Evolutionary conservation across 768 basidiomycete genomes (phyloP), one percentile per base, ranked within the genome.

Genomic region (Russula olivacea): DNA sequence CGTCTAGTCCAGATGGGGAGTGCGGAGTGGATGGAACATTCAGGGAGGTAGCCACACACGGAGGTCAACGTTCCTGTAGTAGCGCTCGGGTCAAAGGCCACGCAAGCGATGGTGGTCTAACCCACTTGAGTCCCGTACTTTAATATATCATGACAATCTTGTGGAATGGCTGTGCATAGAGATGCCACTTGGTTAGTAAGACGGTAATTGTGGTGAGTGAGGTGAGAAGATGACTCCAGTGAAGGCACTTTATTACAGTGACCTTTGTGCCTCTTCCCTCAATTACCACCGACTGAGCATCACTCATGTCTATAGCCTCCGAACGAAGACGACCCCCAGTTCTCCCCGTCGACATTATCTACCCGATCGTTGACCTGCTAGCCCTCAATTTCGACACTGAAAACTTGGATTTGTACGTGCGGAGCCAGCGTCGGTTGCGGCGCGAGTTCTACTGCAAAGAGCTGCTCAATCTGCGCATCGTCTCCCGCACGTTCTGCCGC

Each of bases 1-100:
- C 80, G 92, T 49, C 77, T 93, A 19, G 88, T 91, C 50, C 84
- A 93, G 73, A 93, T 93, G 91, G 92, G 93, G 17, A 93, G 91
- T 71, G 87, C 80, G 68, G 89, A 94, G 68, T 96, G 93, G 93
- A 81, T 81, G 3, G 81, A 83, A 71, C 76, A 73, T 41, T 71
- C 78, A 17, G 77, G 75, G 52, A 55, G 54, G 50, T 66, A 61
- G 43, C 19, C 2, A 28, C 17, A 19, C 21, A 3, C 9, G 21
- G 38, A 38, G n/a, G n/a, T n/a, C n/a, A n/a, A n/a, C n/a, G n/a
- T n/a, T n/a, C n/a, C n/a, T n/a, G n/a, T n/a, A 0, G 38, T 40
- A 25, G 17, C 21, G 28, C n/a, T 21, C 17, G 55, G 9, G 25
- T 40, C 19, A n/a, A 3, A n/a, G 55, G 55, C 55, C 55, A 10